phyloP scores from a whole-genome alignment of 768 basidiomycete genomes.

The Dentipellis fragilis region DNA sequence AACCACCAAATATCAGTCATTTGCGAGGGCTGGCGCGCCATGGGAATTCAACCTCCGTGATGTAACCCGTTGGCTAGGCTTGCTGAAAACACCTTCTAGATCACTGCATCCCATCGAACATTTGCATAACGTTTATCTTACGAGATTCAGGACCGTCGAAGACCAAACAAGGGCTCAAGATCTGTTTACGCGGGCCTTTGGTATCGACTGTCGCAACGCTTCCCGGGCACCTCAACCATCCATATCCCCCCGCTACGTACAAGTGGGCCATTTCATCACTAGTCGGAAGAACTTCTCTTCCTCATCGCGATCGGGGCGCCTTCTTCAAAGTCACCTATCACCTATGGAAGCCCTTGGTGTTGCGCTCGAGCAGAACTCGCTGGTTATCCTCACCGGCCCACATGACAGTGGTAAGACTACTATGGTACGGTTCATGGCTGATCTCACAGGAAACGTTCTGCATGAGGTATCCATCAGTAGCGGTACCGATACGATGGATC shows the following conservation, averaged over 20 bases:
- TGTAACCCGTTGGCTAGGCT: slow-evolving; percentile 77
- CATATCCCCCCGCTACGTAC: slow-evolving; percentile 39
- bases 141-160: slow-evolving; percentile 68
- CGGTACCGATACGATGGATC: slow-evolving; percentile 87
- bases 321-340: slow-evolving; percentile 54
- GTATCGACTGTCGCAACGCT: slow-evolving; percentile 16
- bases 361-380: slow-evolving; percentile 70
- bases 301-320: slow-evolving; percentile 31
- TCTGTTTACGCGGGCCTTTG: slow-evolving; percentile 49
- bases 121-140: slow-evolving; percentile 67
- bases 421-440: slow-evolving; percentile 59
- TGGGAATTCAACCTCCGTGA: slow-evolving; percentile 99
- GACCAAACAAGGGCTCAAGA: slow-evolving; percentile 48
- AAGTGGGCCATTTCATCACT: slow-evolving; percentile 54
- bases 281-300: slow-evolving; percentile 23
- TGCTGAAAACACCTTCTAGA: slow-evolving; percentile 27
- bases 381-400: slow-evolving; percentile 79
- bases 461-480: slow-evolving; percentile 72
- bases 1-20: slow-evolving; percentile 49
- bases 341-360: slow-evolving; percentile 68
- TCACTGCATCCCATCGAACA: slow-evolving; percentile 47
- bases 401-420: slow-evolving; percentile 72
- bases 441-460: slow-evolving; percentile 56
- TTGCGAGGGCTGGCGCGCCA: slow-evolving; percentile 75
- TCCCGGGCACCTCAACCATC: slow-evolving; percentile 26